Evolutionary conservation across 441 rosid species (phyloP), one percentile per base, ranked within the genome.

Genomic region (Dalechampia spathulata): DNA sequence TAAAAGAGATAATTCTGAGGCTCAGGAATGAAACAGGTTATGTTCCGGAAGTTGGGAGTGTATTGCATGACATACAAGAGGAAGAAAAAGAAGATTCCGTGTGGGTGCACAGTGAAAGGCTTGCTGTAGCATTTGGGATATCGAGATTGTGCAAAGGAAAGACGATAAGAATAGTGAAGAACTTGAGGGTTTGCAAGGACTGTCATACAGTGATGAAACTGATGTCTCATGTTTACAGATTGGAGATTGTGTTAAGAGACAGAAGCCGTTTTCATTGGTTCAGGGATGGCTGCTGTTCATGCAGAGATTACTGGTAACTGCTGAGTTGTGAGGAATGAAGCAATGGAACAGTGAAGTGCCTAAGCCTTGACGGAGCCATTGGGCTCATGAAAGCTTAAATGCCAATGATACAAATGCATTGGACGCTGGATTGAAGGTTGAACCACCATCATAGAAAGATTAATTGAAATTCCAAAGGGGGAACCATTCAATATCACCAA

Each of bases 251-350:
- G 64, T 73, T 87, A 28, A 81, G 98, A 78, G 96, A 91, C 63
- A 86, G 96, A 38, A 83, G 90, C 53, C 82, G 96, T 39, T 91
- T 87, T 72, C 98, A 91, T 62, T 83, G 78, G 67, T 87, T 87
- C 72, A 71, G 59, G 62, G 60, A 63, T 22, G 93, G 95, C 9
- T 15, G 57, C 47, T 87, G 96, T 74, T 85, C 96, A 21, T 91
- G 96, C 71, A 72, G 68, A 56, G 95, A 85, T 65, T 87, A 87
- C 70, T 90, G 96, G 96, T 87, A 61, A 72, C 5, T 39, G 14
- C 2, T 15, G n/a, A 22, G n/a, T n/a, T n/a, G n/a, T n/a, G n/a
- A n/a, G n/a, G n/a, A n/a, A n/a, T n/a, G n/a, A n/a, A n/a, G n/a
- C n/a, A n/a, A n/a, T n/a, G n/a, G n/a, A n/a, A n/a, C n/a, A n/a